A percentile compares a stretch with the other conserved stretches of the same genome.
Conservation (phyloP, 768 basidiomycete species). For the Lenzites betulinus region DNA sequence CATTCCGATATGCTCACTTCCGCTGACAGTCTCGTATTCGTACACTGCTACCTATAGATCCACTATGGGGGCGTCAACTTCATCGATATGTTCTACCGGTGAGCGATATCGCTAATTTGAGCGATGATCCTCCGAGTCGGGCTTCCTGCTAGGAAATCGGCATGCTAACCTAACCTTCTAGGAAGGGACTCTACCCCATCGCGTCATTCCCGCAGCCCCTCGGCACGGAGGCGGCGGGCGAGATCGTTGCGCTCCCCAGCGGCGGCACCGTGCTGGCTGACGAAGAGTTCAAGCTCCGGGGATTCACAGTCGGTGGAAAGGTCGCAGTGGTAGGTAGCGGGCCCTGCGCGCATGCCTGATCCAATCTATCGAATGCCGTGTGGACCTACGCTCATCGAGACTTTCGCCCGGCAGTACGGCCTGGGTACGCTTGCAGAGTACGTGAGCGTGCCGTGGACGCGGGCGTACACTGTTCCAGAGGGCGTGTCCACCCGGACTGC, state of each 20-base stretch:
- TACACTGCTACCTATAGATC: constrained; percentile 50
- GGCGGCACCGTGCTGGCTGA: constrained; percentile 60
- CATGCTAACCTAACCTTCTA: constrained; percentile 24
- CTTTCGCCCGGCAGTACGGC: constrained; percentile 7
- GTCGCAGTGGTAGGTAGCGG: constrained; percentile 58
- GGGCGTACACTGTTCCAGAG: constrained; percentile 61
- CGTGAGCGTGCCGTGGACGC: constrained; percentile 60
- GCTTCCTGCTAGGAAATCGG: too few relatives aligned
- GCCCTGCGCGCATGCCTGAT: neutral
- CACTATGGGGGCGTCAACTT: constrained; percentile 86
- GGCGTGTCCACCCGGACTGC: constrained; percentile 57
- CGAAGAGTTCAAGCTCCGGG: constrained; percentile 61
- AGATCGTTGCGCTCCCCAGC: constrained; percentile 71
- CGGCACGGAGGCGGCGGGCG: constrained; percentile 80
- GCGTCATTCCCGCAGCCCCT: constrained; percentile 61
- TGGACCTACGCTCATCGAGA: neutral
- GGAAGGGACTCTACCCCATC: constrained; percentile 65
- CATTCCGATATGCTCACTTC: neutral
- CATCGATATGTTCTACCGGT: constrained; percentile 83
- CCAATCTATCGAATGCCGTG: neutral
- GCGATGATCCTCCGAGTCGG: too few relatives aligned
- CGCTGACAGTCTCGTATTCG: neutral
- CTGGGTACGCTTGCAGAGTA: constrained; percentile 68
- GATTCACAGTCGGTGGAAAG: constrained; percentile 63
- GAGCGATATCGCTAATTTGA: constrained; percentile 22